Percentiles rank a stretch among this genome's conserved stretches.
Conservation (phyloP, 106 monocot species). For the Dactylorhiza incarnata region DNA sequence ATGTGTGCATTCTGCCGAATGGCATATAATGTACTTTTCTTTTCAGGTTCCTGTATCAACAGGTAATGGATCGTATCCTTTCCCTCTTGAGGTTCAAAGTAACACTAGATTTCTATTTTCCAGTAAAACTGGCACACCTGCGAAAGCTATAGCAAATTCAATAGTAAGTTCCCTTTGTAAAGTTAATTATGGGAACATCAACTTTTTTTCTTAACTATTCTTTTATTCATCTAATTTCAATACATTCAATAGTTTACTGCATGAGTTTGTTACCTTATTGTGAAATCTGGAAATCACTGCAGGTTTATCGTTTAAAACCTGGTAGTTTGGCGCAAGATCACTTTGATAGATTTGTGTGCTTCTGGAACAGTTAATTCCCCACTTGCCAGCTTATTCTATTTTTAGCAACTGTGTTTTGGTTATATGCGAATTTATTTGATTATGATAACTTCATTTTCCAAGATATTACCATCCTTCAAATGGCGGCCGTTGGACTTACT, state of each 20-base stretch:
- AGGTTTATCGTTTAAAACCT: conserved; percentile 90
- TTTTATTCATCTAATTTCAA: not conserved
- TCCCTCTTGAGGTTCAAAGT: conserved; percentile 65
- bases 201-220: not conserved
- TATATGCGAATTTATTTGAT: conserved; percentile 1
- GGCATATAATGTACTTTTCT: not conserved
- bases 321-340: conserved; percentile 51
- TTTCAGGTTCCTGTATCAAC: conserved; percentile 85
- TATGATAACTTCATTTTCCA: conserved; percentile 8
- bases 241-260: not conserved
- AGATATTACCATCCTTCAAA: conserved; percentile 99
- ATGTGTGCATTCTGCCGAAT: not conserved
- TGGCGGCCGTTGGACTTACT: conserved; percentile 93
- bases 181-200: not conserved
- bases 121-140: conserved; percentile 59
- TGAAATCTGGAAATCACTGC: conserved; percentile 16
- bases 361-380: conserved; percentile 74
- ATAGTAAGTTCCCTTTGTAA: conserved; percentile 47
- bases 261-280: not conserved
- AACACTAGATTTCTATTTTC: conserved; percentile 77
- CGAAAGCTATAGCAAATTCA: conserved; percentile 82
- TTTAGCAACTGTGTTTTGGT: not conserved
- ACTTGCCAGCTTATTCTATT: conserved; percentile 2
- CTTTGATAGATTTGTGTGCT: conserved; percentile 77
- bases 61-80: conserved; percentile 73